phyloP scores from a whole-genome alignment of 305 asterid species.

The Euphrasia arctica region DNA sequence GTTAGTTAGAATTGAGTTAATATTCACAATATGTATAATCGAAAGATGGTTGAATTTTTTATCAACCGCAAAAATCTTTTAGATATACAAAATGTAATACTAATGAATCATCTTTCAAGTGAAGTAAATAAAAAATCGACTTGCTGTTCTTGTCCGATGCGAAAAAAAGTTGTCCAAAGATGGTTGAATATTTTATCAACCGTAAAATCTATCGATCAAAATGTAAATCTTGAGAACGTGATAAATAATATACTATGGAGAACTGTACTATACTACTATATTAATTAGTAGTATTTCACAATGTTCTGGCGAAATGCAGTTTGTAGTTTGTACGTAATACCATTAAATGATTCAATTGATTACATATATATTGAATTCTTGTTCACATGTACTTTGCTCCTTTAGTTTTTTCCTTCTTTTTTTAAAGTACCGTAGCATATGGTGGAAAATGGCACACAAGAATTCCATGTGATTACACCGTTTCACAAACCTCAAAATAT shows the following conservation, averaged over 20 bases:
- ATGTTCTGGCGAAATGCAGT: too few relatives aligned
- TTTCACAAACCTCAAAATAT: slow-evolving; percentile 11
- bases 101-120: too few relatives aligned
- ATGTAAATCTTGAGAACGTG: slow-evolving; percentile 26
- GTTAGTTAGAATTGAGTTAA: too few relatives aligned
- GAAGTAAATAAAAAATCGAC: too few relatives aligned
- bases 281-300: too few relatives aligned
- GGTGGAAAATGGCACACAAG: slow-evolving; percentile 48
- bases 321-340: slow-evolving; percentile 28
- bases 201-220: not conserved
- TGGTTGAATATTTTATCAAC: not conserved
- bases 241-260: slow-evolving; percentile 8
- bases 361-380: slow-evolving; percentile 17
- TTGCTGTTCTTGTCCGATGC: too few relatives aligned
- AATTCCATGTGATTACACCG: slow-evolving; percentile 40
- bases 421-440: slow-evolving; percentile 32
- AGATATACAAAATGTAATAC: too few relatives aligned
- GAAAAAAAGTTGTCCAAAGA: too few relatives aligned
- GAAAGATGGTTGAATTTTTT: too few relatives aligned
- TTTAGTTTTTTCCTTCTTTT: slow-evolving; percentile 24
- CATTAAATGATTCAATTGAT: slow-evolving; percentile 18
- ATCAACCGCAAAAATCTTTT: too few relatives aligned
- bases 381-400: slow-evolving; percentile 23
- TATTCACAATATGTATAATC: too few relatives aligned
- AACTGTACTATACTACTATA: too few relatives aligned